Evolutionary conservation across 805 yeast genomes (phyloP).

Genomic region (Ogataea parapolymorpha): DNA sequence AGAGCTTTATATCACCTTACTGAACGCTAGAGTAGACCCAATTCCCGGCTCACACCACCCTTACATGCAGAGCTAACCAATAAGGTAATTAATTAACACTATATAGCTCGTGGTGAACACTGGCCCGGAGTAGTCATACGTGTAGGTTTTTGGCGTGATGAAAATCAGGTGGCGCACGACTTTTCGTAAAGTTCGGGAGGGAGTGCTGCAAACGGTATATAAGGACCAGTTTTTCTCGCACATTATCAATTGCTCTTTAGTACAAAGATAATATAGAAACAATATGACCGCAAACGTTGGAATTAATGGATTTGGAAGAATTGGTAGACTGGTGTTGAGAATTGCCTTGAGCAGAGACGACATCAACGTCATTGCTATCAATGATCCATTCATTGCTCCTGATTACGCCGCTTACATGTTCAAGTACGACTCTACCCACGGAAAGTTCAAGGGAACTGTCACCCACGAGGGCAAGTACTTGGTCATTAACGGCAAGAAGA

Average conservation of each 20-base stretch:
- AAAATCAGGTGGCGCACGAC: slow-evolving; percentile 11
- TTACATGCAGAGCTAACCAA: neutral
- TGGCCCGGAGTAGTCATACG: slow-evolving; percentile 20
- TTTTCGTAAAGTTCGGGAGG: slow-evolving; percentile 1
- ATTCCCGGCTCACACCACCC: neutral
- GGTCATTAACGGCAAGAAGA: slow-evolving; percentile 64
- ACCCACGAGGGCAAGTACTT: slow-evolving; percentile 51
- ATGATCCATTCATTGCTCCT: slow-evolving; percentile 86
- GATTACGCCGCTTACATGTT: slow-evolving; percentile 94
- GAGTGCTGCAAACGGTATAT: slow-evolving; percentile 14
- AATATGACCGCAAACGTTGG: slow-evolving; percentile 69
- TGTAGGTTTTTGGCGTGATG: slow-evolving; percentile 15
- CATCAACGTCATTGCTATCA: slow-evolving; percentile 81
- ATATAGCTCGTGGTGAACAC: slow-evolving; percentile 12
- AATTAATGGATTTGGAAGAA: slow-evolving; percentile 94
- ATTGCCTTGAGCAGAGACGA: slow-evolving; percentile 71
- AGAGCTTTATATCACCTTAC: too few species aligned
- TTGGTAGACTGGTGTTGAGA: slow-evolving; percentile 87
- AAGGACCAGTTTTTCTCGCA: slow-evolving; percentile 12
- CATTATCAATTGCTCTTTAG: slow-evolving; percentile 2
- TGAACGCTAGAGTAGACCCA: neutral
- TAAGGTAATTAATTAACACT: neutral
- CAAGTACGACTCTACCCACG: slow-evolving; percentile 95
- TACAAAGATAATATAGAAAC: slow-evolving; percentile 8
- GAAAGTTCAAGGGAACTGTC: slow-evolving; percentile 76